A percentile compares a stretch with the other conserved stretches of the same genome.
Conservation (phyloP, 23 red algal genomes). For the Gracilaria caudata region DNA sequence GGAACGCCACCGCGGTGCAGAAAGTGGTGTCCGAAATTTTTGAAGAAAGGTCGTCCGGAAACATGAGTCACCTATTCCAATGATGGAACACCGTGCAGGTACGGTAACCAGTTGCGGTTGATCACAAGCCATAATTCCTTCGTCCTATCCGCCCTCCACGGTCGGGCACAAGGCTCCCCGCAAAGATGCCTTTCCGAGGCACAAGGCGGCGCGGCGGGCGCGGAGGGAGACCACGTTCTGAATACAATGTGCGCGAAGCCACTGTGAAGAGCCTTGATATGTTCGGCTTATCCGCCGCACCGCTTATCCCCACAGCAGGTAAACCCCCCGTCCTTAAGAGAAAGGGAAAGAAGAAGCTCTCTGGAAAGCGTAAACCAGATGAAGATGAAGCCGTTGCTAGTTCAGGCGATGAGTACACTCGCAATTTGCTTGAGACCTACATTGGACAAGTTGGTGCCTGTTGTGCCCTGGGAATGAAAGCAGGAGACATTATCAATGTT, state of each 20-base stretch:
- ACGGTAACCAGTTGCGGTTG: too few species aligned
- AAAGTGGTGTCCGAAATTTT: too few species aligned
- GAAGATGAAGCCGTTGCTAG: slow-evolving; percentile 57
- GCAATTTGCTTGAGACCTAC: slow-evolving; percentile 79
- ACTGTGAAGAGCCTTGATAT: slow-evolving; percentile 44
- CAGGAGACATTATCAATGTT: slow-evolving; percentile 68
- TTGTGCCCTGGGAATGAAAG: slow-evolving; percentile 64
- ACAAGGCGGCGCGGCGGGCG: slow-evolving; percentile 14
- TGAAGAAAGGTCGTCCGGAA: too few species aligned
- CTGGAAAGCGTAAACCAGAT: slow-evolving; percentile 35
- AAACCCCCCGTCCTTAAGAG: slow-evolving; percentile 29
- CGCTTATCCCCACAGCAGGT: slow-evolving; percentile 11
- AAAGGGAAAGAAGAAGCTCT: slow-evolving; percentile 26
- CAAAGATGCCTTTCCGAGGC: slow-evolving; percentile 1
- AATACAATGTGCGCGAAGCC: slow-evolving; percentile 52
- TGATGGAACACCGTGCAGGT: too few species aligned
- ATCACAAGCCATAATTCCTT: background rate
- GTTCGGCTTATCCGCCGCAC: slow-evolving; percentile 36
- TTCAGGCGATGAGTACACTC: slow-evolving; percentile 82
- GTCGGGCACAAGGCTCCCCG: background rate
- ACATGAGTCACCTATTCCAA: background rate
- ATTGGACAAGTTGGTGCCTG: slow-evolving; percentile 83
- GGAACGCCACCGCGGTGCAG: background rate
- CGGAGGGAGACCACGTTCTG: slow-evolving; percentile 31
- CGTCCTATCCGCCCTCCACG: background rate